Conservation (phyloP, 768 basidiomycete species). For the Agrocybe pediades region DNA sequence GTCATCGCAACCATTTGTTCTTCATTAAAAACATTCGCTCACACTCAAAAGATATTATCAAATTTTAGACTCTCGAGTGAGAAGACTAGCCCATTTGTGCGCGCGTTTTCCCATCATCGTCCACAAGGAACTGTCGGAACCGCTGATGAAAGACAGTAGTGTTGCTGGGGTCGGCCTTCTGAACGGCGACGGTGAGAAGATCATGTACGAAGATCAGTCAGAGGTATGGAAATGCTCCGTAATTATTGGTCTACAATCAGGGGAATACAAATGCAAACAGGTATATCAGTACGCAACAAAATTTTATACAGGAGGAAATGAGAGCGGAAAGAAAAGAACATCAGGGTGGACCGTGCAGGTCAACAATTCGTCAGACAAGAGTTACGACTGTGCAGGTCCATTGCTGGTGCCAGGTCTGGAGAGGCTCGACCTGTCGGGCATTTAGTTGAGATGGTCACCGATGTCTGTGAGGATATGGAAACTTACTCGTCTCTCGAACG, state of each 20-base stretch:
- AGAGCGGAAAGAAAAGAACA: neutral
- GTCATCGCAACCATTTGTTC: neutral
- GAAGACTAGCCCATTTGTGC: neutral
- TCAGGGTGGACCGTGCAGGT: neutral
- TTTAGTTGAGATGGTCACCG: neutral
- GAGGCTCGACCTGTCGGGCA: slow-evolving; percentile 19
- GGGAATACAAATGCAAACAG: slow-evolving; percentile 20
- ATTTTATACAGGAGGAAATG: slow-evolving; percentile 7
- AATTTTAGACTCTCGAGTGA: neutral
- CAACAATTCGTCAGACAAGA: neutral
- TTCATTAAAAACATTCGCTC: neutral
- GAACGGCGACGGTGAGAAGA: neutral
- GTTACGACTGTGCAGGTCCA: slow-evolving; percentile 15
- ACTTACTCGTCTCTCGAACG: slow-evolving; percentile 47
- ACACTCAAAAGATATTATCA: neutral
- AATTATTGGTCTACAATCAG: slow-evolving; percentile 17
- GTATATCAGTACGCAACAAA: slow-evolving; percentile 15
- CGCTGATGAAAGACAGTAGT: no score
- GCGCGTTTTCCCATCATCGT: neutral
- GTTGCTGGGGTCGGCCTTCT: neutral
- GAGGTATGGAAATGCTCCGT: neutral
- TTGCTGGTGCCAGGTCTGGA: slow-evolving; percentile 34
- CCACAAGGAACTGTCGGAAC: neutral
- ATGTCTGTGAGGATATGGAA: neutral
- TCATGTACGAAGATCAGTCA: neutral